A percentile compares a stretch with the other conserved stretches of the same genome.
These are phyloP conservation scores for Fusarium sulawesiense DNA, from an alignment of 2,329 filamentous ascomycete genomes.

Conservation along the genomic window DNA sequence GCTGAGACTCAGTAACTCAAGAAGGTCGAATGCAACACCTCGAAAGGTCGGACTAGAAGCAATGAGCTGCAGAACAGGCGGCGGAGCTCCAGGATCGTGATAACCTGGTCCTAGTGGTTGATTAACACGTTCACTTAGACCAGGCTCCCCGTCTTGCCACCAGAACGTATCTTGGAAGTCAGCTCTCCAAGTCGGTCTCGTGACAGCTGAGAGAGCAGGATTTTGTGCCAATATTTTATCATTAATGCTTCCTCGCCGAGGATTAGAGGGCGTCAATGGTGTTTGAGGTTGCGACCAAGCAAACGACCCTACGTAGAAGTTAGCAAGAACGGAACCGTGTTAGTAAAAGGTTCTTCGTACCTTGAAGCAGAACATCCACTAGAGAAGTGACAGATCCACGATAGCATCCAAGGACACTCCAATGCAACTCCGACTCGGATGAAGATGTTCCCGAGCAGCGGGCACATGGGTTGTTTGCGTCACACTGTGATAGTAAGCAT, in stretches of 20 bases:
- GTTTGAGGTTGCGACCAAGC: constrained; percentile 63
- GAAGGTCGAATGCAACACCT: constrained; percentile 62
- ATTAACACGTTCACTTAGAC: constrained; percentile 41
- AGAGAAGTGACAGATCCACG: constrained; percentile 61
- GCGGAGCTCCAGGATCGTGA: constrained; percentile 53
- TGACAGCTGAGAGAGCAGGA: constrained; percentile 53
- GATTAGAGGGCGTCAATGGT: constrained; percentile 62
- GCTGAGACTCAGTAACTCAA: constrained; percentile 63
- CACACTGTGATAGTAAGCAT: constrained; percentile 57
- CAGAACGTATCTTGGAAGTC: constrained; percentile 69
- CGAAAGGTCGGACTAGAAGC: constrained; percentile 64
- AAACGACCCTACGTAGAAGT: constrained; percentile 53
- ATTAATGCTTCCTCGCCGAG: constrained; percentile 63
- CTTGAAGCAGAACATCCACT: constrained; percentile 62
- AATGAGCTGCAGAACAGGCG: constrained; percentile 63
- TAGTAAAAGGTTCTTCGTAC: constrained; percentile 49
- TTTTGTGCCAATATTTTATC: constrained; percentile 63
- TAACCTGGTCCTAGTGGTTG: constrained; percentile 18
- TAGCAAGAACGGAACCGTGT: constrained; percentile 10
- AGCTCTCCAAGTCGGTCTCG: constrained; percentile 57
- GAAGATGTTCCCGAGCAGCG: constrained; percentile 56
- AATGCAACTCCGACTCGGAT: constrained; percentile 57
- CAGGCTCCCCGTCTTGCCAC: constrained; percentile 64
- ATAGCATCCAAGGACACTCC: constrained; percentile 63
- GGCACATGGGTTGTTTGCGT: constrained; percentile 62